phyloP scores from a whole-genome alignment of 1,284 basidiomycete genomes.

The Ustilago trichophora region DNA sequence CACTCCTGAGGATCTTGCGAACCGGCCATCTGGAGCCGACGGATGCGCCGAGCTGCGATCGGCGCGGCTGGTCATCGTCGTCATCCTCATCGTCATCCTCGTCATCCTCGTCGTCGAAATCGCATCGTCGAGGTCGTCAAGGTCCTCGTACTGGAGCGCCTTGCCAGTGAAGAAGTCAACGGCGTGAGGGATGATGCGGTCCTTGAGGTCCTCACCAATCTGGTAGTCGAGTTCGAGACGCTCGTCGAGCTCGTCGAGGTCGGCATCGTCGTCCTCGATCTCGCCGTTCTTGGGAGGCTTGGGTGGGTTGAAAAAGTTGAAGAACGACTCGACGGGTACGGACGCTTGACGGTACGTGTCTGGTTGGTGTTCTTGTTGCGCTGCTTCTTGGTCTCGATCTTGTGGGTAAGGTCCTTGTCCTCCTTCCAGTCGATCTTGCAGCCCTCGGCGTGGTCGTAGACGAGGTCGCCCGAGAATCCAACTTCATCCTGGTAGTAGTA shows the following conservation, averaged over 20 bases:
- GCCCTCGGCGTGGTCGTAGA: constrained; percentile 91
- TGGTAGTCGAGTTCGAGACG: constrained; percentile 95
- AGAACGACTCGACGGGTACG: constrained; percentile 66
- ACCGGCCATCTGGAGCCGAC: constrained; percentile 51
- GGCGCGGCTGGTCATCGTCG: constrained; percentile 48
- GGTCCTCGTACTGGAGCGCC: constrained; percentile 85
- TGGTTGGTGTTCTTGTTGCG: constrained; percentile 78
- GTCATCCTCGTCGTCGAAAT: constrained; percentile 69
- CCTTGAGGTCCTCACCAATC: constrained; percentile 97
- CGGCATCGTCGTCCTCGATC: constrained; percentile 57
- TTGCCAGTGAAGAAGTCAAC: constrained; percentile 91
- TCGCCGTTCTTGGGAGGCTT: constrained; percentile 61
- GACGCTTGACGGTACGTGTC: constrained; percentile 65
- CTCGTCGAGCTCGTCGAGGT: constrained; percentile 75
- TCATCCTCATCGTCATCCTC: constrained; percentile 66
- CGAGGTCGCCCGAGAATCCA: constrained; percentile 91
- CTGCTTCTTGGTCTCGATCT: constrained; percentile 99
- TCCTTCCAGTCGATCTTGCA: constrained; percentile 95
- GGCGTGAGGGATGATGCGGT: constrained; percentile 93
- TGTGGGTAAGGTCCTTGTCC: constrained; percentile 96
- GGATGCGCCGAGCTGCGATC: constrained; percentile 45
- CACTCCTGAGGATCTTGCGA: constrained; percentile 62
- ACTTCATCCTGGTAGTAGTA: constrained; percentile 92
- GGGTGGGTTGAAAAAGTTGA: constrained; percentile 67
- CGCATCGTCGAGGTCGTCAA: constrained; percentile 70